phyloP scores from a whole-genome alignment of 768 basidiomycete genomes.

The Termitomyces sp. region DNA sequence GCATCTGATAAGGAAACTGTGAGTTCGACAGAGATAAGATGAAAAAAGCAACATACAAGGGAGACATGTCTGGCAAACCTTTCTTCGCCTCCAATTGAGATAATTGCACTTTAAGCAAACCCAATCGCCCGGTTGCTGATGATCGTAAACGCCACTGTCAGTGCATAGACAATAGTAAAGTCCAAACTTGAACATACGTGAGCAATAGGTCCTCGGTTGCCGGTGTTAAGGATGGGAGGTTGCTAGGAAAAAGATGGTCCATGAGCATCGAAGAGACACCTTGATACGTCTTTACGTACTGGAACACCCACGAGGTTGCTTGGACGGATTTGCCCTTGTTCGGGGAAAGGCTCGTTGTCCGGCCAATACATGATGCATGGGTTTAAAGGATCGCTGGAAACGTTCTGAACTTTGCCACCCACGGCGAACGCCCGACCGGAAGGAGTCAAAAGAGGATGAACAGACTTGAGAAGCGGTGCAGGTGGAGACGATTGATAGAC shows the following conservation, averaged over 20 bases:
- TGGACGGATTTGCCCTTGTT: slow-evolving; percentile 74
- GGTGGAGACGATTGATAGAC: slow-evolving; percentile 15
- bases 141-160: slow-evolving; percentile 11
- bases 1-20: slow-evolving; percentile 50
- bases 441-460: slow-evolving; percentile 76
- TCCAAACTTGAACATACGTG: slow-evolving; percentile 49
- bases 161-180: not conserved
- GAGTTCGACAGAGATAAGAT: slow-evolving; percentile 1
- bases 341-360: slow-evolving; percentile 81
- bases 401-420: slow-evolving; percentile 76
- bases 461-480: slow-evolving; percentile 28
- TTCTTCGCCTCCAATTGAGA: slow-evolving; percentile 81
- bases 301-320: slow-evolving; percentile 46
- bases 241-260: slow-evolving; percentile 36
- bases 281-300: slow-evolving; percentile 27
- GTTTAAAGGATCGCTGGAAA: slow-evolving; percentile 63
- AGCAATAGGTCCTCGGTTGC: slow-evolving; percentile 83
- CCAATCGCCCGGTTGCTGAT: slow-evolving; percentile 74
- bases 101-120: slow-evolving; percentile 83
- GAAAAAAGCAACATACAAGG: slow-evolving; percentile 52
- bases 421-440: slow-evolving; percentile 73
- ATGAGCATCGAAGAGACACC: slow-evolving; percentile 6
- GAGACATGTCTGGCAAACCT: slow-evolving; percentile 86
- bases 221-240: slow-evolving; percentile 85
- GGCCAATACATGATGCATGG: slow-evolving; percentile 91